Evolutionary conservation across 78 protist species (phyloP).

Genomic region (Planoprotostelium fungivorum): DNA sequence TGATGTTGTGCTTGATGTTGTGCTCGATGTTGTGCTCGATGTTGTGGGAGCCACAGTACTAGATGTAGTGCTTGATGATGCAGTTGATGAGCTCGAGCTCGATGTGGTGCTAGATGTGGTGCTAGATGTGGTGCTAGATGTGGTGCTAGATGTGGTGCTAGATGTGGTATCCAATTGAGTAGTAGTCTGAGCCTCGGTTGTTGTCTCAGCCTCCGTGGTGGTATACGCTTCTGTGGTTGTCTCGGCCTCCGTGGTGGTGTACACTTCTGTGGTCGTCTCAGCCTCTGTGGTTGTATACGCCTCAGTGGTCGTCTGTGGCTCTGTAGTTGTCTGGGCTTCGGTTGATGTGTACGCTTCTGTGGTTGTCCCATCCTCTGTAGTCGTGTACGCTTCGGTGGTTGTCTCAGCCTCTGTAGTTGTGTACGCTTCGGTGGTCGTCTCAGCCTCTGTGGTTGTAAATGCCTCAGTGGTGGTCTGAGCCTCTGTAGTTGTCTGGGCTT

Average conservation of each 20-base stretch:
- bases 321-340: too few relatives aligned
- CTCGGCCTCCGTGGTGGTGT: not conserved
- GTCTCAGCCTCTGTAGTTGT: not conserved
- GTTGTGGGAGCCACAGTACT: not conserved
- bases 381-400: not conserved
- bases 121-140: not conserved
- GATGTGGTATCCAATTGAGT: not conserved
- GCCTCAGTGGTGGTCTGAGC: not conserved
- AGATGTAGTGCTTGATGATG: not conserved
- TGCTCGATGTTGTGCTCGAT: not conserved
- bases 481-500: not conserved
- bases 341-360: not conserved
- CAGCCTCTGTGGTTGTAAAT: not conserved
- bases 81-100: not conserved
- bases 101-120: not conserved
- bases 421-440: not conserved
- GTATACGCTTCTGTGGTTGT: not conserved
- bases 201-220: not conserved
- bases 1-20: not conserved
- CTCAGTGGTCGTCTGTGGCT: not conserved
- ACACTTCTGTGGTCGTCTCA: not conserved
- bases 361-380: not conserved
- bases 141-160: not conserved
- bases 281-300: not conserved
- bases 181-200: not conserved